Conservation (phyloP, 148 eudicot genomes). For the Oxyria digyna region DNA sequence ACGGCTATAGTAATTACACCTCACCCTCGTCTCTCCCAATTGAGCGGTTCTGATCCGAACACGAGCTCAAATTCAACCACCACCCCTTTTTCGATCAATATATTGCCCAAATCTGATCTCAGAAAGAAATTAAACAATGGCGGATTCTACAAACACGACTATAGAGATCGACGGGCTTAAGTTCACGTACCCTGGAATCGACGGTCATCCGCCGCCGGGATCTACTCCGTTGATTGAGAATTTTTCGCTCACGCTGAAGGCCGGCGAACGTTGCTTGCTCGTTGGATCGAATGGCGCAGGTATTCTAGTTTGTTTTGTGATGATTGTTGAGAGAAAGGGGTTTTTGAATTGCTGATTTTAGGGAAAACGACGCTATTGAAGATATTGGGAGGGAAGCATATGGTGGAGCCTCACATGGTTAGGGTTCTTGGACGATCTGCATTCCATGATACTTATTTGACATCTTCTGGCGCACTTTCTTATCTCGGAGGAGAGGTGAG, state of each 20-base stretch:
- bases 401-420: constrained; percentile 92
- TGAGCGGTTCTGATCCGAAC: not conserved
- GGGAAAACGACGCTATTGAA: constrained; percentile 91
- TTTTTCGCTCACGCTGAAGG: constrained; percentile 38
- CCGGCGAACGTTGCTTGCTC: constrained; percentile 77
- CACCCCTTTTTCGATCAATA: not conserved
- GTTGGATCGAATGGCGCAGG: constrained; percentile 98
- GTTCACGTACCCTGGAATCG: constrained; percentile 96
- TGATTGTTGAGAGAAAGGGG: not conserved
- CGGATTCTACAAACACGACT: constrained; percentile 23
- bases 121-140: constrained; percentile 12
- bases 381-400: constrained; percentile 92
- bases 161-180: constrained; percentile 56
- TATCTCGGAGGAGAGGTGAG: constrained; percentile 91
- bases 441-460: constrained; percentile 81
- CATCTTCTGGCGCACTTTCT: constrained; percentile 69
- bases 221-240: constrained; percentile 66
- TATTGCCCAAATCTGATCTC: not conserved
- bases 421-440: constrained; percentile 86
- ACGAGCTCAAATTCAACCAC: constrained; percentile 5
- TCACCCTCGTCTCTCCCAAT: not conserved
- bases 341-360: constrained; percentile 9
- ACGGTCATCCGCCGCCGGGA: constrained; percentile 95
- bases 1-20: not conserved
- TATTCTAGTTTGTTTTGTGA: constrained; percentile 10